Conservation (phyloP, 2,329 filamentous ascomycete species). For the Fusarium poae region DNA sequence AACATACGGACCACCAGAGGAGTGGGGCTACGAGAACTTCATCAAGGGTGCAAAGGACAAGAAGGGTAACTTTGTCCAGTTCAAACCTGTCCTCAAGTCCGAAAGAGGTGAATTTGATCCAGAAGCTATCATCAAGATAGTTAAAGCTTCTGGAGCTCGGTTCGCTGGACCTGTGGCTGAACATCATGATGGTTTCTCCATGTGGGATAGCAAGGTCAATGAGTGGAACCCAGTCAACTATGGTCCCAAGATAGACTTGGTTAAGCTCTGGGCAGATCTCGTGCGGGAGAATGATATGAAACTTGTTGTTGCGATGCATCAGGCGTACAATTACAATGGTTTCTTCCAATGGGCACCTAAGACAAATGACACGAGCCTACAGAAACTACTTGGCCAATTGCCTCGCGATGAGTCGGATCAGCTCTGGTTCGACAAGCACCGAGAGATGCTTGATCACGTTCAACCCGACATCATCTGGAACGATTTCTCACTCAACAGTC, state of each 20-base stretch:
- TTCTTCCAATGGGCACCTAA: conserved; percentile 24
- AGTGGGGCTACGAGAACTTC: conserved; percentile 25
- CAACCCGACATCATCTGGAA: conserved; percentile 29
- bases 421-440: conserved; percentile 20
- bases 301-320: conserved; percentile 27
- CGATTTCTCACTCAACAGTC: conserved; percentile 18
- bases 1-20: conserved; percentile 12
- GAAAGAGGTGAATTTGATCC: conserved; percentile 17
- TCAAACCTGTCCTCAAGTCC: conserved; percentile 10
- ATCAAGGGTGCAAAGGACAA: conserved; percentile 16
- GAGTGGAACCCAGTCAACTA: conserved; percentile 25
- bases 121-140: conserved; percentile 12
- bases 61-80: conserved; percentile 16
- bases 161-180: conserved; percentile 26
- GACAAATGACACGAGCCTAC: conserved; percentile 14
- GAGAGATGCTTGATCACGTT: conserved; percentile 23
- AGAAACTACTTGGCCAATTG: conserved; percentile 5
- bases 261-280: conserved; percentile 15
- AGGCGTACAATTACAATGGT: conserved; percentile 28
- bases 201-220: conserved; percentile 29
- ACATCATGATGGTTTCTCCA: conserved; percentile 29
- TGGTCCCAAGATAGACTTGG: conserved; percentile 17
- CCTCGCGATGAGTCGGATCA: conserved; percentile 1
- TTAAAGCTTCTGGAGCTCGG: conserved; percentile 17
- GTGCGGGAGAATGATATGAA: conserved; percentile 25